Evolutionary conservation across 2,329 filamentous ascomycete species (phyloP), one percentile per base, ranked within the genome.

Genomic region (Talaromyces funiculosus): DNA sequence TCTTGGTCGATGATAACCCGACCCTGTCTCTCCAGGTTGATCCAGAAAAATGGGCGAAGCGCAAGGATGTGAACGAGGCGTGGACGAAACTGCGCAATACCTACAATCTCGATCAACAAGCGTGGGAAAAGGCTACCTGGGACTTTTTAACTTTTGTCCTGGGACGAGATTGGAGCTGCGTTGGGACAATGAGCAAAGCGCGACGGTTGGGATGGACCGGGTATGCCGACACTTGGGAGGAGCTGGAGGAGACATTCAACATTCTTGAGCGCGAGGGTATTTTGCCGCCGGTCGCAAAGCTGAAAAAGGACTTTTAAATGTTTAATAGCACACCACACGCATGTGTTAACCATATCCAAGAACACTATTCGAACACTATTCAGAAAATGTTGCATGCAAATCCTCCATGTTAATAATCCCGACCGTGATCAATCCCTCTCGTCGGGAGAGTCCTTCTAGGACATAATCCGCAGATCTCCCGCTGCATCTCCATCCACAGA

Each of bases 111-210:
- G 69, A 77, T 4, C 68, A 76, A 56, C 67, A 71, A 16, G 72
- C 69, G 0, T 79, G 77, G 61, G 74, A 77, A 7, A 75, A 77
- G 60, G 78, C 76, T 1, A 80, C 78, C 0, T 81, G 78, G 77
- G 69, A 63, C 0, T 80, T 78, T 57, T 63, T 77, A 56, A 74
- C 72, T 6, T 78, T 80, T 64, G 73, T 76, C 2, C 66, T 81
- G 24, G 77, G 78, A 0, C 66, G 78, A 37, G 64, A 70, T 20
- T 73, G 62, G 61, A 62, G 63, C 14, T 67, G 64, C 37, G 65
- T 71, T 8, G 64, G 49, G 1, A 71, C 53, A 57, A 79, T 80
- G 74, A 79, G 70, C 53, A 81, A 81, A 67, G 79, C 79, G 4
- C 70, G 79, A 57, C 74, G 73, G 62, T 66, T 72, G 24, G 79